Evolutionary conservation across 169 alveolate genomes (phyloP), one percentile per base, ranked within the genome.

Genomic region (Plasmodium adleri): DNA sequence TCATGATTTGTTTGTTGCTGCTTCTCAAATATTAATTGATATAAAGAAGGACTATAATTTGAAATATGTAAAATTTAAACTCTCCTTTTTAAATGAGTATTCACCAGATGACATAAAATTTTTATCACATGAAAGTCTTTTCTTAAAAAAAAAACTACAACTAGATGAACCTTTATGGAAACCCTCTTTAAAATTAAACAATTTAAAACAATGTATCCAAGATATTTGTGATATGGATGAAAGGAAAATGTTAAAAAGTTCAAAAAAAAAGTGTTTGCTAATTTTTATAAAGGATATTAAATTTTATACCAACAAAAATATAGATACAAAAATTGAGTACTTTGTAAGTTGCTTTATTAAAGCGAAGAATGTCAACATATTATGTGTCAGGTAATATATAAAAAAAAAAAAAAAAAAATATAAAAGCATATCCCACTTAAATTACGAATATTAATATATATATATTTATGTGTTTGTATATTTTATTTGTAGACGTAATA

Each of bases 61-160:
- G 49, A 83, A 83, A 45, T 83, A 83, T 71, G 17, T 83, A 28
- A 83, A 83, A 24, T 83, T 83, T 83, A 83, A 70, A 50, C 62
- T 83, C 9, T 83, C 91, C 63, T 83, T 83, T 49, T 63, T 54
- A 62, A 83, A 56, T 83, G 91, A 83, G 13, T 64, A 83, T 60
- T 83, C 85, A 13, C 91, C 91, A 8, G 91, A 83, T 70, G 91
- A 83, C 59, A 83, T 83, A 68, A 83, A 83, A n/a, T 83, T 83
- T 71, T 56, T 83, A 43, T 67, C 91, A 22, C 91, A 83, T 59
- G 91, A 83, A 83, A 54, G 80, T 70, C 80, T 83, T 26, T 72
- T 68, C 22, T 70, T 76, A 64, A 52, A 70, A 12, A 64, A 64
- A 70, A 83, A 83, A 83, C 47, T 24, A 68, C 24, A 22, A 28